Conservation (phyloP, 2,329 filamentous ascomycete species). For the Monilinia polystroma region DNA sequence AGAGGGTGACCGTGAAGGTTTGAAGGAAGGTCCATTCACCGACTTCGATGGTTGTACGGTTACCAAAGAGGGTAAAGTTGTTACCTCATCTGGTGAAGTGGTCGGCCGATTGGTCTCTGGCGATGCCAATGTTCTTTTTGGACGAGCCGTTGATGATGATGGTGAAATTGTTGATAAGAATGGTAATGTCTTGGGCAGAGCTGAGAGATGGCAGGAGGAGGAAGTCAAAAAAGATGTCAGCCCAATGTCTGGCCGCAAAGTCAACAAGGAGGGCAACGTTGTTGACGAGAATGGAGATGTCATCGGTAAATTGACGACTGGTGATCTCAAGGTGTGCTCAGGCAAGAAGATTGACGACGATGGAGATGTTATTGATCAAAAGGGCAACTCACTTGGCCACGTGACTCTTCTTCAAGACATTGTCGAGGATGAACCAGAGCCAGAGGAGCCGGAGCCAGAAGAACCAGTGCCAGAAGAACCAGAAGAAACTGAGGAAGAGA, state of each 20-base stretch:
- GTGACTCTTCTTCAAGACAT: slow-evolving; percentile 65
- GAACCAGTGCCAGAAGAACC: slow-evolving; percentile 44
- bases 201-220: slow-evolving; percentile 58
- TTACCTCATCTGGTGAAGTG: slow-evolving; percentile 64
- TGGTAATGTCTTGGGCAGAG: slow-evolving; percentile 57
- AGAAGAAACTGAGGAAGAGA: slow-evolving; percentile 58
- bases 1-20: slow-evolving; percentile 61
- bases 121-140: slow-evolving; percentile 69
- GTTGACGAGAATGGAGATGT: slow-evolving; percentile 58
- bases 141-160: slow-evolving; percentile 75
- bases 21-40: slow-evolving; percentile 67
- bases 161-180: slow-evolving; percentile 80
- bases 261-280: slow-evolving; percentile 60
- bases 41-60: slow-evolving; percentile 65
- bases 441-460: slow-evolving; percentile 43
- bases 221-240: slow-evolving; percentile 53
- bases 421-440: slow-evolving; percentile 40
- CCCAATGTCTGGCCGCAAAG: slow-evolving; percentile 53
- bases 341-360: slow-evolving; percentile 71
- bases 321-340: slow-evolving; percentile 61
- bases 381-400: slow-evolving; percentile 66
- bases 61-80: slow-evolving; percentile 66
- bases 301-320: slow-evolving; percentile 66
- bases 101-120: slow-evolving; percentile 72
- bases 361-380: slow-evolving; percentile 68